phyloP scores from a whole-genome alignment of 2,329 filamentous ascomycete species.

The Herpotrichia juniperi region DNA sequence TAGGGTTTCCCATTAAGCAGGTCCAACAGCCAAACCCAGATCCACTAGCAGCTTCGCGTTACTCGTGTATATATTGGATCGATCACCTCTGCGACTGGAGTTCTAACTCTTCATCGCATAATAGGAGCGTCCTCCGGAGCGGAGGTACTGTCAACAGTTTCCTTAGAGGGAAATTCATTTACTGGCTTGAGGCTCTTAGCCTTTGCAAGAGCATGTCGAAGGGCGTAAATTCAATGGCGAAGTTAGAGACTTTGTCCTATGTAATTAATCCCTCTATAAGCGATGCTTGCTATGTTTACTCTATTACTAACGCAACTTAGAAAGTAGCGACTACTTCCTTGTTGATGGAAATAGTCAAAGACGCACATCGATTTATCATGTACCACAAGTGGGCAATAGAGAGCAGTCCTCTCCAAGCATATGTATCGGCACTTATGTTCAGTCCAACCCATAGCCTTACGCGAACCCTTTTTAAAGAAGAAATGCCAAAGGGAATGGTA shows the following conservation, averaged over 20 bases:
- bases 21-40: constrained; percentile 26
- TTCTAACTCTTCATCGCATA: too few species aligned
- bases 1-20: constrained; percentile 20
- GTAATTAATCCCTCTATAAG: neutral
- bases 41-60: constrained; percentile 26
- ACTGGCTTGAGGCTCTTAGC: constrained; percentile 3
- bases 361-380: constrained; percentile 20
- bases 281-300: neutral
- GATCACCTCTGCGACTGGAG: too few species aligned
- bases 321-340: neutral
- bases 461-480: constrained; percentile 12
- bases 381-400: constrained; percentile 17
- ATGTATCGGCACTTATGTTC: constrained; percentile 23
- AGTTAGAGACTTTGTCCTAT: neutral
- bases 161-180: neutral
- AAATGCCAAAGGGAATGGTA: constrained; percentile 16
- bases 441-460: constrained; percentile 18
- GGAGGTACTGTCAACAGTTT: neutral
- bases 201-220: constrained; percentile 1
- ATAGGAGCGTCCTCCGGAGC: too few species aligned
- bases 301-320: constrained; percentile 1
- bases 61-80: constrained; percentile 42
- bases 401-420: constrained; percentile 20
- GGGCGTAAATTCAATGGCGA: neutral
- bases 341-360: constrained; percentile 4